Evolutionary conservation across 1,284 basidiomycete species (phyloP).

Genomic region (Cutaneotrichosporon curvatum): DNA sequence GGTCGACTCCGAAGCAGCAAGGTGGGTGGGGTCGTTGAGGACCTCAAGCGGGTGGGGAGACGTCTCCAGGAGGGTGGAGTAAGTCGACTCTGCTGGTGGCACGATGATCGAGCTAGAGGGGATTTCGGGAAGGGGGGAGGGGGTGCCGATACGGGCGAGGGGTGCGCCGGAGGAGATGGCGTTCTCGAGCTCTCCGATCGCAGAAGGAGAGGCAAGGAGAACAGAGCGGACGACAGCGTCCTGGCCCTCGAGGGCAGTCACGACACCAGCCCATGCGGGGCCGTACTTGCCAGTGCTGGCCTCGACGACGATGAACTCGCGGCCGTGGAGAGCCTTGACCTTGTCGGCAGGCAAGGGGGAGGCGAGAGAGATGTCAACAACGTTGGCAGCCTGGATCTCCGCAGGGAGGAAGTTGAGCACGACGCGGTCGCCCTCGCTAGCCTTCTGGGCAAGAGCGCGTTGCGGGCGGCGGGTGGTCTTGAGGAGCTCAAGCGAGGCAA

Average conservation of each 20-base stretch:
- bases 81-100: constrained; percentile 83
- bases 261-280: constrained; percentile 49
- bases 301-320: constrained; percentile 75
- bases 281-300: constrained; percentile 79
- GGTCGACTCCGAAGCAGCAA: constrained; percentile 68
- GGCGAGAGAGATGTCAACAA: constrained; percentile 60
- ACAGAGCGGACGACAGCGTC: constrained; percentile 37
- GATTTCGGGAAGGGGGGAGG: constrained; percentile 29
- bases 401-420: constrained; percentile 64
- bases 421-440: constrained; percentile 56
- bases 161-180: constrained; percentile 31
- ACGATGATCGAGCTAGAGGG: constrained; percentile 52
- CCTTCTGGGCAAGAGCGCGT: constrained; percentile 51
- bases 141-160: constrained; percentile 31
- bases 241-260: constrained; percentile 36
- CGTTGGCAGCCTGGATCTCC: constrained; percentile 45
- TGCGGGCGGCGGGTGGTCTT: constrained; percentile 58
- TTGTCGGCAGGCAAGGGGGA: constrained; percentile 62
- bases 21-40: constrained; percentile 68
- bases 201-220: constrained; percentile 37
- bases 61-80: constrained; percentile 82
- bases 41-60: constrained; percentile 77
- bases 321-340: constrained; percentile 59
- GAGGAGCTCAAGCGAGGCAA: constrained; percentile 58
- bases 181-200: constrained; percentile 39